These are phyloP conservation scores for Aspergillus bridgeri DNA, from an alignment of 495 filamentous ascomycete species.

Conservation along the genomic window DNA sequence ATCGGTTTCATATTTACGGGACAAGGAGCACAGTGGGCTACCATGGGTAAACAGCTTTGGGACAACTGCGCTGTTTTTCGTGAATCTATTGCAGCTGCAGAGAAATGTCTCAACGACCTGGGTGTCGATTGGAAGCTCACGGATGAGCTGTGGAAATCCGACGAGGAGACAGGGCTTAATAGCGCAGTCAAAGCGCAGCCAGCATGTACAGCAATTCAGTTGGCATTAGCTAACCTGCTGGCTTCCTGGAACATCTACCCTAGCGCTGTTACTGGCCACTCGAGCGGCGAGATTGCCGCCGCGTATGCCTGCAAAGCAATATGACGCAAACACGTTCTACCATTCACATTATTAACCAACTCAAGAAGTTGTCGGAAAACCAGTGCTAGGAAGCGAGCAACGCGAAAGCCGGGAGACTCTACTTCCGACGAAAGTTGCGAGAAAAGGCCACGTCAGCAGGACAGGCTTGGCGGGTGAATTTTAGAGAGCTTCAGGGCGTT, in stretches of 20 bases:
- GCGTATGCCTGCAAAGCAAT: conserved; percentile 30
- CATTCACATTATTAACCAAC: too few species aligned
- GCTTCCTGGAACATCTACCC: conserved; percentile 25
- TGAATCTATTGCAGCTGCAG: conserved; percentile 20
- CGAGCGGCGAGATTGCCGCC: conserved; percentile 55
- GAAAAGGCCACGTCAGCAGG: too few species aligned
- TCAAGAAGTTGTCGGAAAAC: too few species aligned
- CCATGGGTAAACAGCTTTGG: conserved; percentile 41
- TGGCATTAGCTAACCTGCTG: conserved; percentile 34
- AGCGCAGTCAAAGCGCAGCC: conserved; percentile 19
- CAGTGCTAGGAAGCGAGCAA: too few species aligned
- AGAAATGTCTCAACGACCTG: conserved; percentile 13
- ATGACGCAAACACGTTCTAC: too few species aligned
- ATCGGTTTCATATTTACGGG: conserved; percentile 67
- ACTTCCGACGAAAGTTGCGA: too few species aligned
- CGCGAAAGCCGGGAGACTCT: too few species aligned
- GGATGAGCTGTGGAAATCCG: conserved; percentile 14
- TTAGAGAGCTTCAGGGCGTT: too few species aligned
- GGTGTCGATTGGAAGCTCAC: conserved; percentile 21
- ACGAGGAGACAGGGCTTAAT: conserved; percentile 13
- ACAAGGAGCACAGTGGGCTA: conserved; percentile 59
- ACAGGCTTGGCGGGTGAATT: too few species aligned
- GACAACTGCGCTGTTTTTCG: conserved; percentile 32
- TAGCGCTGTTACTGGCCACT: conserved; percentile 53
- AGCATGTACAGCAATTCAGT: conserved; percentile 28